Conservation (phyloP, 441 rosid species). For the Isatis lusitanica region DNA sequence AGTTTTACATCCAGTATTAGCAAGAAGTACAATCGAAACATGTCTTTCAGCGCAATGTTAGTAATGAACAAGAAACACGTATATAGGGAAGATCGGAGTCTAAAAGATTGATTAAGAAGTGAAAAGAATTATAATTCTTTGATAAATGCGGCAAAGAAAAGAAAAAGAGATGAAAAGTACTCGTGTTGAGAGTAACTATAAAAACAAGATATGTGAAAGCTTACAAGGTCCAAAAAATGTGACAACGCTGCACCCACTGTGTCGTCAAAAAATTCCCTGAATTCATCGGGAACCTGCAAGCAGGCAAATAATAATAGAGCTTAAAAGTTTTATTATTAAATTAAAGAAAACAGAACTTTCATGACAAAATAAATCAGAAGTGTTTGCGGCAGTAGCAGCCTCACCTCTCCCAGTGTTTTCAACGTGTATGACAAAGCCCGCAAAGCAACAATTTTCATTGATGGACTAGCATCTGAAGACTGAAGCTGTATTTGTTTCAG, state of each 20-base stretch:
- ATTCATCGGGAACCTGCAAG: slow-evolving; percentile 88
- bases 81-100: slow-evolving; percentile 2
- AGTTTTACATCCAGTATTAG: slow-evolving; percentile 12
- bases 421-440: slow-evolving; percentile 81
- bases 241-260: slow-evolving; percentile 84
- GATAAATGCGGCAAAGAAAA: slow-evolving; percentile 6
- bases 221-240: slow-evolving; percentile 80
- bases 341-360: slow-evolving; percentile 4
- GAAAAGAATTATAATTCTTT: background rate
- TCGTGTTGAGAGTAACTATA: slow-evolving; percentile 27
- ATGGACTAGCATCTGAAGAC: slow-evolving; percentile 67
- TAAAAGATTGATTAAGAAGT: slow-evolving; percentile 14
- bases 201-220: slow-evolving; percentile 33
- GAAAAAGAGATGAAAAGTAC: background rate
- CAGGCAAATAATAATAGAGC: slow-evolving; percentile 28
- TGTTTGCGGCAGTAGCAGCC: slow-evolving; percentile 17
- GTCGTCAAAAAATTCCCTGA: slow-evolving; percentile 82
- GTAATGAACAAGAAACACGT: slow-evolving; percentile 13
- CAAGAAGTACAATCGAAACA: slow-evolving; percentile 8
- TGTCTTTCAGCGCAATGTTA: slow-evolving; percentile 7
- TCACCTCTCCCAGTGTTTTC: slow-evolving; percentile 95
- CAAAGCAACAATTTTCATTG: slow-evolving; percentile 88
- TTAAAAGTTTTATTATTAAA: background rate
- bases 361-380: slow-evolving; percentile 26
- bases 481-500: slow-evolving; percentile 66